Conservation (phyloP, 345 rosid species). For the Camelina hispida region DNA sequence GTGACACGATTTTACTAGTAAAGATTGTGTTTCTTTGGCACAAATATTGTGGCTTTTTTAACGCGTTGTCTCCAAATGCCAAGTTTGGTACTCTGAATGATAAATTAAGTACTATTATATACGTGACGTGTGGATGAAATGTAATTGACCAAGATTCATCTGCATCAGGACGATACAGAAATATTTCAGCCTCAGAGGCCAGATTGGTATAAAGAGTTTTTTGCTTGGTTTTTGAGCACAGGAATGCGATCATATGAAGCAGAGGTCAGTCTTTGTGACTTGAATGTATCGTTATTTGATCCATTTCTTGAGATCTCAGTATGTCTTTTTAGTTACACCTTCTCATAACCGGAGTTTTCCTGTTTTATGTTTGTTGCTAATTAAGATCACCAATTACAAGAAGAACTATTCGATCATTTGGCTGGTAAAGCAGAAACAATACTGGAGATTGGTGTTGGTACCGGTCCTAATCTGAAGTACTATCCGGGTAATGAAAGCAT, state of each 20-base stretch:
- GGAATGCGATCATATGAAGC: slow-evolving; percentile 60
- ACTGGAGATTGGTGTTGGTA: slow-evolving; percentile 79
- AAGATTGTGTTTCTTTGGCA: neutral
- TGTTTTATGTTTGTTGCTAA: slow-evolving; percentile 7
- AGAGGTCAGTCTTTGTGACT: slow-evolving; percentile 54
- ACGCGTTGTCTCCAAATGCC: neutral
- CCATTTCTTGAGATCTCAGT: neutral
- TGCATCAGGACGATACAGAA: slow-evolving; percentile 52
- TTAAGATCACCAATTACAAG: slow-evolving; percentile 62
- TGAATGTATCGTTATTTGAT: slow-evolving; percentile 14
- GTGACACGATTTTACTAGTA: slow-evolving; percentile 8
- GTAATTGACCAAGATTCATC: slow-evolving; percentile 3
- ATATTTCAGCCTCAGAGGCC: slow-evolving; percentile 69
- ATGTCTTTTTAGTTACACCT: neutral
- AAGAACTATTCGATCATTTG: slow-evolving; percentile 57
- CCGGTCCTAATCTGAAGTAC: slow-evolving; percentile 79
- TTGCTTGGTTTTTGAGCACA: slow-evolving; percentile 57
- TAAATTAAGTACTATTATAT: neutral
- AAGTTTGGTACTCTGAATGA: slow-evolving; percentile 1
- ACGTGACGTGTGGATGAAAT: neutral
- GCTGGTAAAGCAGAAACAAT: slow-evolving; percentile 62
- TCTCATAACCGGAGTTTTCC: neutral
- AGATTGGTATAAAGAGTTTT: slow-evolving; percentile 76
- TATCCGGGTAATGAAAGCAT: slow-evolving; percentile 52
- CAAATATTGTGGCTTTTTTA: neutral